phyloP scores from a whole-genome alignment of 2,329 filamentous ascomycete species.

The Aspergillus sp. region DNA sequence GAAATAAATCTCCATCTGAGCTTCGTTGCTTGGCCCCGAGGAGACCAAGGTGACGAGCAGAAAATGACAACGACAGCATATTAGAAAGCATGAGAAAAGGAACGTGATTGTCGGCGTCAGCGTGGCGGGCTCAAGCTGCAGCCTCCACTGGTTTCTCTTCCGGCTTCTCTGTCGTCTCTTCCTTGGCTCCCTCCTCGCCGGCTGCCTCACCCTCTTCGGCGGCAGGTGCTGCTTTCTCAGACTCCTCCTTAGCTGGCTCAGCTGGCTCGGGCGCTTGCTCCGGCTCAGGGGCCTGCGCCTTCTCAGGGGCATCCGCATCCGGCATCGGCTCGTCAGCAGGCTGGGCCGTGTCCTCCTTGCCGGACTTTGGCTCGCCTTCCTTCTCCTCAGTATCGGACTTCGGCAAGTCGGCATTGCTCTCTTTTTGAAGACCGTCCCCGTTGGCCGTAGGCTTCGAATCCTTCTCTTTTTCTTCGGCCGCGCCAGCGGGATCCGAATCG shows the following conservation, averaged over 20 bases:
- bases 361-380: constrained; percentile 24
- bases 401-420: constrained; percentile 24
- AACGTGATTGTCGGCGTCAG: constrained; percentile 9
- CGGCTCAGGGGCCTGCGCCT: constrained; percentile 14
- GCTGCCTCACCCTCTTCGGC: constrained; percentile 3
- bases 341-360: constrained; percentile 26
- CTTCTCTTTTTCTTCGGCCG: constrained; percentile 30
- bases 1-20: too few relatives aligned
- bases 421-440: constrained; percentile 32
- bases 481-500: constrained; percentile 44
- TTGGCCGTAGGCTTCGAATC: constrained; percentile 39
- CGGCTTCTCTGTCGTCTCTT: constrained; percentile 13
- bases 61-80: too few relatives aligned
- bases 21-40: too few relatives aligned
- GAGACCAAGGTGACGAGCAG: too few relatives aligned
- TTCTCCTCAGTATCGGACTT: constrained; percentile 24
- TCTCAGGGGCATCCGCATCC: constrained; percentile 31
- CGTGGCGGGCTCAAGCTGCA: constrained; percentile 21
- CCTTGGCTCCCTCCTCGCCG: constrained; percentile 15
- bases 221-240: constrained; percentile 12
- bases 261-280: too few relatives aligned
- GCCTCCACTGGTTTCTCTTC: constrained; percentile 19
- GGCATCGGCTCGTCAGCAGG: constrained; percentile 27
- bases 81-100: constrained; percentile 5
- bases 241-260: constrained; percentile 13